Evolutionary conservation across 1,284 basidiomycete genomes (phyloP).

Genomic region (Wallemia mellicola): DNA sequence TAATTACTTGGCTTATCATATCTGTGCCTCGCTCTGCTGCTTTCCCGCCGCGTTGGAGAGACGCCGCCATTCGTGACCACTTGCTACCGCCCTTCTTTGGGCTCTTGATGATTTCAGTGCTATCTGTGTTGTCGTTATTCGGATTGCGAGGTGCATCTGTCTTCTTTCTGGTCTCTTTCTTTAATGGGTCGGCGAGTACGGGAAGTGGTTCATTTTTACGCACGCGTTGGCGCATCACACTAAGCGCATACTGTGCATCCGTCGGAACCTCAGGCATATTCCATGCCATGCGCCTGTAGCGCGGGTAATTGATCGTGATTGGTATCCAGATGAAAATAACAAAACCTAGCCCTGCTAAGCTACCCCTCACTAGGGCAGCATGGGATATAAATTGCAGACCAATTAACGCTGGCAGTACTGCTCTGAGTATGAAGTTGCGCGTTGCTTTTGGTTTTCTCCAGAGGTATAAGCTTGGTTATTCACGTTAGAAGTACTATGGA

Average conservation of each 20-base stretch:
- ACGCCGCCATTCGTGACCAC: background rate
- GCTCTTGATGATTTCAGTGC: no score
- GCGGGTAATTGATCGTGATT: background rate
- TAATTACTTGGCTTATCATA: background rate
- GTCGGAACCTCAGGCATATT: background rate
- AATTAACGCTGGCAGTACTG: background rate
- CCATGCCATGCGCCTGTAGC: constrained; percentile 1
- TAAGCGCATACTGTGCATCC: background rate
- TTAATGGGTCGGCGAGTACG: background rate
- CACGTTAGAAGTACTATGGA: background rate
- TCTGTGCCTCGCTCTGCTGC: background rate
- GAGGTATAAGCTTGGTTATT: background rate
- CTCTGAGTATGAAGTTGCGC: background rate
- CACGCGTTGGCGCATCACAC: background rate
- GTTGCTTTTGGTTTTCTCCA: background rate
- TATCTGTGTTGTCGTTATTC: no score
- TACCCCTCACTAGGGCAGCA: background rate
- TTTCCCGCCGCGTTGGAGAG: background rate
- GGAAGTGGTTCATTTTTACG: background rate
- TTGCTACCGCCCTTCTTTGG: background rate
- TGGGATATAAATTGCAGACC: background rate
- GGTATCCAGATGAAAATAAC: background rate
- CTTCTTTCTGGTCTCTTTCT: background rate
- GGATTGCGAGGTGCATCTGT: background rate
- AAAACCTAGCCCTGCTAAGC: background rate